Evolutionary conservation across 2,329 filamentous ascomycete genomes (phyloP).

Genomic region (Aspergillus tanneri): DNA sequence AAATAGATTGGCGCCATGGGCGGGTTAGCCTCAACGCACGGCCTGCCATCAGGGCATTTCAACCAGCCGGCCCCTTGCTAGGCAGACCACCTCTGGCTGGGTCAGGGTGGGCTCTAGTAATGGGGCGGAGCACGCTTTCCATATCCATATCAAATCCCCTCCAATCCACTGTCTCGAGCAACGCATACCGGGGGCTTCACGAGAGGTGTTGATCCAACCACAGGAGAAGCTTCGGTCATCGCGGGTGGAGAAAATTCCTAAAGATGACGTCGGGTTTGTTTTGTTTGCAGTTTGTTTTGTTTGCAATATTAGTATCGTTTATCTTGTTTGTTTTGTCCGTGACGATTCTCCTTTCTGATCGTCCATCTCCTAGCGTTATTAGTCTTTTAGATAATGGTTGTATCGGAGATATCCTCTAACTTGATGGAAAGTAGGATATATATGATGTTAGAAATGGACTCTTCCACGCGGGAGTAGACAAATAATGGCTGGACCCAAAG

Average conservation of each 20-base stretch:
- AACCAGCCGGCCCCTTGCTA: not conserved
- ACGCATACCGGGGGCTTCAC: no score
- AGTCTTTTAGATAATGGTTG: no score
- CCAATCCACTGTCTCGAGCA: no score
- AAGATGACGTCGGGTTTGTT: slow-evolving; percentile 19
- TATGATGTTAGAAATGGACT: no score
- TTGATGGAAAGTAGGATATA: no score
- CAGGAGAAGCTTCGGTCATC: not conserved
- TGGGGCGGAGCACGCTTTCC: no score
- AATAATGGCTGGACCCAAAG: no score
- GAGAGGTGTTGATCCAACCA: slow-evolving; percentile 7
- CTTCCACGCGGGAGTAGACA: no score
- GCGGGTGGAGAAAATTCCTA: slow-evolving; percentile 5
- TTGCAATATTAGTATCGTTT: slow-evolving; percentile 22
- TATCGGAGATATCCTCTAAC: no score
- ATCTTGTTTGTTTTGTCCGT: slow-evolving; percentile 8
- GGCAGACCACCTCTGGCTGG: not conserved
- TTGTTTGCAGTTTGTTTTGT: slow-evolving; percentile 13
- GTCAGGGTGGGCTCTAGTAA: not conserved
- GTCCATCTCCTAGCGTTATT: no score
- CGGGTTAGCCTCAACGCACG: not conserved
- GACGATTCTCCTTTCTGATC: not conserved
- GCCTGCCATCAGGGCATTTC: no score
- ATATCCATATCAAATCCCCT: no score
- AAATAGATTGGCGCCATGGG: slow-evolving; percentile 3